phyloP scores from a whole-genome alignment of 768 basidiomycete species.

The Lentinula aciculospora region DNA sequence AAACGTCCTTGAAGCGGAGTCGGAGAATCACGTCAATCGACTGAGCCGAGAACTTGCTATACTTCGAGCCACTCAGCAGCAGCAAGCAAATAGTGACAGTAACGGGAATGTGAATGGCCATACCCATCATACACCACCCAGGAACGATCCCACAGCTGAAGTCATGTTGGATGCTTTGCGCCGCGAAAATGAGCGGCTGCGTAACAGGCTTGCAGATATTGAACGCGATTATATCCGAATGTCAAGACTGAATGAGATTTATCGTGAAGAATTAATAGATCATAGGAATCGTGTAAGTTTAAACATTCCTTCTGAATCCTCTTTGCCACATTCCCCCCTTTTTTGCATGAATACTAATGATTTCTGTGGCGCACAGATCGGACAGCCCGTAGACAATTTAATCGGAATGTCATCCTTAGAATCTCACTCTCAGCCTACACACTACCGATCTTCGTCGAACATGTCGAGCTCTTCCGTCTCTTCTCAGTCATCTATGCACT shows the following conservation, averaged over 20 bases:
- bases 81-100: constrained; percentile 27
- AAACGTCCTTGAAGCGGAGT: constrained; percentile 79
- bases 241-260: constrained; percentile 73
- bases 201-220: constrained; percentile 61
- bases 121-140: constrained; percentile 25
- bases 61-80: constrained; percentile 55
- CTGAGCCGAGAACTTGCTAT: constrained; percentile 66
- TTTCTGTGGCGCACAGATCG: constrained; percentile 40
- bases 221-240: constrained; percentile 76
- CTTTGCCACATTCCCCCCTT: constrained; percentile 8
- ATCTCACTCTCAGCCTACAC: constrained; percentile 67
- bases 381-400: constrained; percentile 72
- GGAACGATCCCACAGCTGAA: constrained; percentile 39
- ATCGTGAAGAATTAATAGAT: constrained; percentile 79
- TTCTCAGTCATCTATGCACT: constrained; percentile 25
- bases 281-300: constrained; percentile 66
- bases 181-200: constrained; percentile 72
- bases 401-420: constrained; percentile 66
- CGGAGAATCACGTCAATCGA: constrained; percentile 78
- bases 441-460: constrained; percentile 45
- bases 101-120: constrained; percentile 14
- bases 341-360: background rate
- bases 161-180: constrained; percentile 72
- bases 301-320: constrained; percentile 1
- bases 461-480: constrained; percentile 41